A percentile compares a stretch with the other conserved stretches of the same genome.
Evolutionary conservation across 306 rosid species (phyloP).

Genomic region (Carpinus fangiana): DNA sequence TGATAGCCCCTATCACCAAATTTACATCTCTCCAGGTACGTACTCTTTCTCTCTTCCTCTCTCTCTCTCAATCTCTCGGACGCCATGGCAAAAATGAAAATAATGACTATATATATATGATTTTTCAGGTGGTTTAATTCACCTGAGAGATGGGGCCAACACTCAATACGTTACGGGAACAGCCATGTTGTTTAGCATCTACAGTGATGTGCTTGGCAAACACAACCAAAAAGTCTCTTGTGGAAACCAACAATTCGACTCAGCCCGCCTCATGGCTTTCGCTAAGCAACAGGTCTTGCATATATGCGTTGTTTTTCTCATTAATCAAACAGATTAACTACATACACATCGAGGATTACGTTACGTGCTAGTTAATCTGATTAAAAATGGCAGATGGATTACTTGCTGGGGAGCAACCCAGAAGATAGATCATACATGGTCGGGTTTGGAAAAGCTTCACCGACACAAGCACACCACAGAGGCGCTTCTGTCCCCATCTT

Average conservation of each 20-base stretch:
- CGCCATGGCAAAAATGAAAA: background rate
- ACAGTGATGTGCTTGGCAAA: constrained; percentile 60
- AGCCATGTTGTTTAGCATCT: constrained; percentile 50
- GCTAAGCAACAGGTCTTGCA: constrained; percentile 60
- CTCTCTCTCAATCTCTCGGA: background rate
- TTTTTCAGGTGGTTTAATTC: constrained; percentile 61
- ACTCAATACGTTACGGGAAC: constrained; percentile 73
- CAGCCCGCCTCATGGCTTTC: constrained; percentile 39
- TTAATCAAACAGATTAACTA: too few relatives aligned
- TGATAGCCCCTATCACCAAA: constrained; percentile 73
- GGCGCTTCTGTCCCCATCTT: constrained; percentile 69
- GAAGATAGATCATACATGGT: constrained; percentile 78
- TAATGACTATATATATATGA: background rate
- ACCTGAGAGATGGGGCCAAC: constrained; percentile 88
- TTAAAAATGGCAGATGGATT: constrained; percentile 56
- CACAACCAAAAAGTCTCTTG: constrained; percentile 51
- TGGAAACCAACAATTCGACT: constrained; percentile 41
- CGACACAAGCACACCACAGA: constrained; percentile 81
- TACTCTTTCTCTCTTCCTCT: constrained; percentile 9
- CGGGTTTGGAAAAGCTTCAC: constrained; percentile 72
- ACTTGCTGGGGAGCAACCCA: constrained; percentile 73
- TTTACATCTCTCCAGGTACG: constrained; percentile 58
- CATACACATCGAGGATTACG: too few relatives aligned
- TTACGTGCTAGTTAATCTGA: background rate
- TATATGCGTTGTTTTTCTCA: too few relatives aligned